Evolutionary conservation across 1,139 yeast species (phyloP).

Genomic region (Debaryomyces coudertii): DNA sequence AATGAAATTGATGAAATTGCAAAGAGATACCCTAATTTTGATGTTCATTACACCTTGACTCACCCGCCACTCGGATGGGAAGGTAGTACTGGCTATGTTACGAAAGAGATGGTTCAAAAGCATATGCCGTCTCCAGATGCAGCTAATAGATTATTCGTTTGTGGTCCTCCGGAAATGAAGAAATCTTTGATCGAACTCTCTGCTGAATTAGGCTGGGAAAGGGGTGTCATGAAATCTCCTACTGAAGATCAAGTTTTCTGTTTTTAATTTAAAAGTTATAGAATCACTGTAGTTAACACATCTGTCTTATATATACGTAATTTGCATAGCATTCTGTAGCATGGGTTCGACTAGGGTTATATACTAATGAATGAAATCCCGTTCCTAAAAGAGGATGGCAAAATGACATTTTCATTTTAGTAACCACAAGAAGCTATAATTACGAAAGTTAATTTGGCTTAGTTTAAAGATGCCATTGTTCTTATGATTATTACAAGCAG

Average conservation of each 20-base stretch:
- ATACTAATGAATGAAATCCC: no score
- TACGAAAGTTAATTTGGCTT: neutral
- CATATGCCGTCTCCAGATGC: slow-evolving; percentile 53
- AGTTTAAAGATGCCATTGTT: neutral
- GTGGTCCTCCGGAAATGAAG: slow-evolving; percentile 81
- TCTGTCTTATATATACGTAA: neutral
- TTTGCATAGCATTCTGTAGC: neutral
- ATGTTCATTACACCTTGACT: slow-evolving; percentile 45
- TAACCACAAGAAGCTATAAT: neutral
- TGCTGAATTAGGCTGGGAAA: slow-evolving; percentile 64
- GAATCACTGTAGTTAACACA: neutral
- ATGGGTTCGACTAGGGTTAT: no score
- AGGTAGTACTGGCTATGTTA: slow-evolving; percentile 62
- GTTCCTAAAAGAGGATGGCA: neutral
- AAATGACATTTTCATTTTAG: neutral
- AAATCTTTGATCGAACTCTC: slow-evolving; percentile 51
- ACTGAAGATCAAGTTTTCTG: slow-evolving; percentile 72
- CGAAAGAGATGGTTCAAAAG: slow-evolving; percentile 56
- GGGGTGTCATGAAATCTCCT: slow-evolving; percentile 50
- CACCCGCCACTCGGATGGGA: slow-evolving; percentile 48
- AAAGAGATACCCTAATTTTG: slow-evolving; percentile 60
- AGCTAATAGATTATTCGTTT: slow-evolving; percentile 60
- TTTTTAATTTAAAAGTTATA: slow-evolving; percentile 37
- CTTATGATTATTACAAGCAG: no score
- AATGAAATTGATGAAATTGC: slow-evolving; percentile 72